Evolutionary conservation across 1,139 yeast species (phyloP).

Genomic region (Suhomyces chickasaworum): DNA sequence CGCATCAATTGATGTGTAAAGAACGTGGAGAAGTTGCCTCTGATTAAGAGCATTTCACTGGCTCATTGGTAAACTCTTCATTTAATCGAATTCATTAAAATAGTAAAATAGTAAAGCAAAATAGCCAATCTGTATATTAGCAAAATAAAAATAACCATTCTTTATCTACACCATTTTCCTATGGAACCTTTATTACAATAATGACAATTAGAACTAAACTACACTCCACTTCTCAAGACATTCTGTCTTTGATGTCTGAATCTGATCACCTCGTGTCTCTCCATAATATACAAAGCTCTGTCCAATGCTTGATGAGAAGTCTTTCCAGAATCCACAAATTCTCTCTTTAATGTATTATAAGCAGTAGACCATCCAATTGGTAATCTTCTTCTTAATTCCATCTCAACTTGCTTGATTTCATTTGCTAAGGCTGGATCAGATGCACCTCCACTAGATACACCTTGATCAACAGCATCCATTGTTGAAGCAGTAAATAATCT

Average conservation of each 20-base stretch:
- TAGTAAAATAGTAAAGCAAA: too few species aligned
- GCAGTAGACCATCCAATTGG: slow-evolving; percentile 98
- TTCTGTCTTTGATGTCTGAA: slow-evolving; percentile 88
- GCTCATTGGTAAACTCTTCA: too few species aligned
- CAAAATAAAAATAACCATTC: background rate
- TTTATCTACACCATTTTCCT: background rate
- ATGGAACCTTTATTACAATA: slow-evolving; percentile 7
- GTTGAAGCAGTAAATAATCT: slow-evolving; percentile 94
- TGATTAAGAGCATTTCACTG: too few species aligned
- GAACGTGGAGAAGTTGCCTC: too few species aligned
- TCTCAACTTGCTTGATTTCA: slow-evolving; percentile 79
- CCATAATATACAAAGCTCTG: slow-evolving; percentile 78
- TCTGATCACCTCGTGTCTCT: slow-evolving; percentile 82
- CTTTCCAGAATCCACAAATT: slow-evolving; percentile 74
- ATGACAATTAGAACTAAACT: slow-evolving; percentile 17
- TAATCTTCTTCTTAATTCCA: slow-evolving; percentile 81
- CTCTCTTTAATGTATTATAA: slow-evolving; percentile 78
- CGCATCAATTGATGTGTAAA: too few species aligned
- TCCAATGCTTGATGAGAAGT: slow-evolving; percentile 77
- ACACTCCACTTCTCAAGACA: slow-evolving; percentile 78
- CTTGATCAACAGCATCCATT: slow-evolving; percentile 95
- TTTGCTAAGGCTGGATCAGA: slow-evolving; percentile 57
- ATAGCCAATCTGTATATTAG: background rate
- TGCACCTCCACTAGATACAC: slow-evolving; percentile 50
- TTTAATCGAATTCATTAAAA: too few species aligned